Evolutionary conservation across 306 rosid species (phyloP), one percentile per base, ranked within the genome.

Genomic region (Erythrophleum fordii): DNA sequence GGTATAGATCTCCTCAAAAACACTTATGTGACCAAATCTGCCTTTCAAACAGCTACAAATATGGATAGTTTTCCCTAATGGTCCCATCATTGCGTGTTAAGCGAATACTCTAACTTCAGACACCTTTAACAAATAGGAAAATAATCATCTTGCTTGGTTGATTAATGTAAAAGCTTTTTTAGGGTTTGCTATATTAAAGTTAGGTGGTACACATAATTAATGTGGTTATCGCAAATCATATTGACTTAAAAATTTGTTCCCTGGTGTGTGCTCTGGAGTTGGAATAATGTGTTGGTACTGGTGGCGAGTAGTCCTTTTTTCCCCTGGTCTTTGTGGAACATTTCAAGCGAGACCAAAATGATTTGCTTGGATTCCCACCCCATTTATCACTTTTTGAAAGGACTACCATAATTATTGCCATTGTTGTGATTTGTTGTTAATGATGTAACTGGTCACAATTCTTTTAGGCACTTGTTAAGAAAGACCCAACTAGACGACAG

Each of bases 401-500:
- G 80, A 62, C 69, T 72, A 76, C 41, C 31, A 73, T 9, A 60
- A 72, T 23, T 31, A 60, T 55, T 68, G 45, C 69, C 58, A 44
- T 35, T 77, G 11, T 72, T 46, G 28, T 22, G 59, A 28, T 42
- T 73, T 80, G 53, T 55, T 76, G 25, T 66, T 77, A 25, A 84
- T 46, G 44, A 23, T 83, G n/a, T n/a, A 31, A n/a, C 61, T 46
- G 74, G 75, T 68, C 60, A 64, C 73, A 42, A 68, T 62, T 77
- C 14, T 61, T 75, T 62, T 61, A 94, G 98, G 96, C 93, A 18
- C 91, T 94, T 65, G 98, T 92, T 42, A 94, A 91, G 92, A 94
- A 94, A 88, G 98, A 94, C 80, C 94, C 97, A 58, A 79, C 89
- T 41, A 88, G 96, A 78, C 90, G 98, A 31, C 98, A 92, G 80